Percentiles rank a stretch among this genome's conserved stretches.
Evolutionary conservation across 257 asterid genomes (phyloP).

Genomic region (Ehretia macrophylla): DNA sequence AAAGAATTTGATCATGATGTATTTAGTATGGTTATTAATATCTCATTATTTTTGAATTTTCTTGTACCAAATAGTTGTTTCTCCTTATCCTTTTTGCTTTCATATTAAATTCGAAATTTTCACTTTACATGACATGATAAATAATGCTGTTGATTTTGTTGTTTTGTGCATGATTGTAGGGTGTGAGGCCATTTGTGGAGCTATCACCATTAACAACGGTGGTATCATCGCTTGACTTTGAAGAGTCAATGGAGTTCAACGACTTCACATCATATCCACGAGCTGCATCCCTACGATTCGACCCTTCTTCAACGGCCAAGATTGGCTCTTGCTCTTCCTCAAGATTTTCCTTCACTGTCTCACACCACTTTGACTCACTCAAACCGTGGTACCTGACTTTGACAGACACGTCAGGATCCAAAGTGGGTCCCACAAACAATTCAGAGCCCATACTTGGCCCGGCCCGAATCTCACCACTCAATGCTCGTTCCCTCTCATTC

Average conservation of each 20-base stretch:
- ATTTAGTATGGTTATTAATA: no score
- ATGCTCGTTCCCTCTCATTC: slow-evolving; percentile 83
- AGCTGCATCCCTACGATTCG: slow-evolving; percentile 66
- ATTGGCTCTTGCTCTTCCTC: slow-evolving; percentile 81
- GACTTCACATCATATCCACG: slow-evolving; percentile 52
- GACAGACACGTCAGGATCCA: slow-evolving; percentile 51
- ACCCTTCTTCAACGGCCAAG: slow-evolving; percentile 46
- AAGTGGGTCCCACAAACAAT: slow-evolving; percentile 54
- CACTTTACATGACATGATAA: no score
- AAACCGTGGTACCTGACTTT: slow-evolving; percentile 88
- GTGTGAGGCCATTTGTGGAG: slow-evolving; percentile 80
- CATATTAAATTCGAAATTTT: no score
- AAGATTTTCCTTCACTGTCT: slow-evolving; percentile 81
- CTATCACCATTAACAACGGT: slow-evolving; percentile 42
- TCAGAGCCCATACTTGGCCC: slow-evolving; percentile 37
- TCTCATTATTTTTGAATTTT: no score
- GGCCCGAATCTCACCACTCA: slow-evolving; percentile 64
- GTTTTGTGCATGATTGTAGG: slow-evolving; percentile 31
- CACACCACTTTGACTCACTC: slow-evolving; percentile 74
- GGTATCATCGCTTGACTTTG: slow-evolving; percentile 71
- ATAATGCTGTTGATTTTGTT: no score
- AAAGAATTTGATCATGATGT: no score
- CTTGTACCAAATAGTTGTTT: no score
- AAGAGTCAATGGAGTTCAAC: slow-evolving; percentile 60
- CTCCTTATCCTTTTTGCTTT: no score